These are phyloP conservation scores for Gelatoporia subvermispora DNA, from an alignment of 768 basidiomycete species.

Conservation along the genomic window DNA sequence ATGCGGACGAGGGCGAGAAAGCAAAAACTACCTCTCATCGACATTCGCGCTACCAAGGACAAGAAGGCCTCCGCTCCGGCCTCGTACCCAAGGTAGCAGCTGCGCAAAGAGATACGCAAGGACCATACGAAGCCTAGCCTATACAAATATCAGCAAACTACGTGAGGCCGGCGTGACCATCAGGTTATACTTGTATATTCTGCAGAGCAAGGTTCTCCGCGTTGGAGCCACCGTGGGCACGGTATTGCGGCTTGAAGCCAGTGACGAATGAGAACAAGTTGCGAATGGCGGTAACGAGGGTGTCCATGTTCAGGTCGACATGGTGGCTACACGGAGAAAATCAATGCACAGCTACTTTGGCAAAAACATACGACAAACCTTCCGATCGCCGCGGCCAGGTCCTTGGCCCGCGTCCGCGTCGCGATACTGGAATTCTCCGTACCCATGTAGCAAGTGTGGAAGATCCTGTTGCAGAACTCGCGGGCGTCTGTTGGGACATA, in stretches of 20 bases:
- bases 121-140: slow-evolving; percentile 94
- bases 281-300: slow-evolving; percentile 77
- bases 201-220: slow-evolving; percentile 96
- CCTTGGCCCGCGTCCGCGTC: slow-evolving; percentile 81
- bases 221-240: slow-evolving; percentile 76
- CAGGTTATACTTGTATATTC: slow-evolving; percentile 75
- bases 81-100: slow-evolving; percentile 87
- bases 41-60: slow-evolving; percentile 99
- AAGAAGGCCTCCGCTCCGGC: slow-evolving; percentile 77
- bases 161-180: background rate
- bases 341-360: background rate
- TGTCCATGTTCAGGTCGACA: slow-evolving; percentile 93
- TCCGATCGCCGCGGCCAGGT: slow-evolving; percentile 83
- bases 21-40: slow-evolving; percentile 83
- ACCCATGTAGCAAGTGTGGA: slow-evolving; percentile 99
- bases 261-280: slow-evolving; percentile 84
- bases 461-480: slow-evolving; percentile 82
- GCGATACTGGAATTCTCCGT: slow-evolving; percentile 92
- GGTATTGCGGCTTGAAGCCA: slow-evolving; percentile 65
- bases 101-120: slow-evolving; percentile 93
- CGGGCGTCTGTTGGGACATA: slow-evolving; percentile 85
- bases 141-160: slow-evolving; percentile 1
- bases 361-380: slow-evolving; percentile 48
- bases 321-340: slow-evolving; percentile 63
- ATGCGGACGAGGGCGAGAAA: no score